Evolutionary conservation across 2,329 filamentous ascomycete species (phyloP), one percentile per base, ranked within the genome.

Genomic region (Diaporthe helianthi): DNA sequence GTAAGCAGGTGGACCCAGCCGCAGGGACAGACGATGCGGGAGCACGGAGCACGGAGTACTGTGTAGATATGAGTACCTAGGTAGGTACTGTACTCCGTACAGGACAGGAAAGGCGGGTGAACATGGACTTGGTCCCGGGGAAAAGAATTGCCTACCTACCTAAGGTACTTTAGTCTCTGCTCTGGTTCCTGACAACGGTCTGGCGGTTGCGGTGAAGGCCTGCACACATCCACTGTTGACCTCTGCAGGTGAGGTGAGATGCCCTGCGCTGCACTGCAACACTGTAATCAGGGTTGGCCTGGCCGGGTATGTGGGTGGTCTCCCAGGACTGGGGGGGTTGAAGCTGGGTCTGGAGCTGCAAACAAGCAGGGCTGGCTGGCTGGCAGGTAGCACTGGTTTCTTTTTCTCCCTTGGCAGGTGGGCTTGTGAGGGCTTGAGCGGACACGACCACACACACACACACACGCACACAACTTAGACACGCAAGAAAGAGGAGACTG

Each of bases 241-340:
- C 54, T 44, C 36, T 24, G 54, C 19, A 60, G 55, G 55, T 46
- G 55, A 60, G 55, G 55, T 60, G 33, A 46, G 55, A 46, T 63
- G 58, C 58, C 13, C 41, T 49, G 58, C 58, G 44, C 58, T 63
- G 58, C 58, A 63, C 58, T 63, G 58, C 58, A 49, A 63, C 58
- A 63, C 58, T 63, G 58, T 44, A 63, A 49, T 63, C 58, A 63
- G 24, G 58, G 58, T 63, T 63, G 58, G 58, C 58, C 58, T 63
- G 58, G 58, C 44, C 58, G 29, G 44, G 44, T 15, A 22, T 41
- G 24, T 36, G 29, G 58, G 41, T 63, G 41, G 58, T 63, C 19
- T 46, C 41, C 41, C 41, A n/a, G 41, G 44, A n/a, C 58, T 61
- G 36, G 54, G 33, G 54, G n/a, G n/a, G 22, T 54, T n/a, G 53